A percentile compares a stretch with the other conserved stretches of the same genome.
Evolutionary conservation across 2,329 filamentous ascomycete genomes (phyloP).

Genomic region (Epichloe baconii): DNA sequence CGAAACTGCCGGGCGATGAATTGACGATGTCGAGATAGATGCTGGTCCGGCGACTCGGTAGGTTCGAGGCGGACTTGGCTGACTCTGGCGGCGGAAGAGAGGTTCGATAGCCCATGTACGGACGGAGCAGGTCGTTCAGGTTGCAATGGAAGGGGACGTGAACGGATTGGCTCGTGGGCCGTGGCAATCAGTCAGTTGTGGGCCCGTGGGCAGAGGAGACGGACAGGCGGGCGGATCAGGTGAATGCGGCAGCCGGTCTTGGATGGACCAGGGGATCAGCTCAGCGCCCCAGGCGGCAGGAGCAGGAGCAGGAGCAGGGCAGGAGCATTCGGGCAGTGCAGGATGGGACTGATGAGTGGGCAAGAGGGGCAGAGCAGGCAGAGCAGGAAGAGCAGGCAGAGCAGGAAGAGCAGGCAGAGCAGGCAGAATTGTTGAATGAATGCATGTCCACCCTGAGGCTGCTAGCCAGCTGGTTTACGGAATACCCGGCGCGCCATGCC

Average conservation of each 20-base stretch:
- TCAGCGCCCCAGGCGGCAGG: background rate
- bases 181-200: background rate
- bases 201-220: constrained; percentile 5
- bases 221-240: no score
- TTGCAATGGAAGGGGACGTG: background rate
- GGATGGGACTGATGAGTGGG: background rate
- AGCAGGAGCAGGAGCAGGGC: background rate
- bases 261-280: no score
- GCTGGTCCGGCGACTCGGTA: background rate
- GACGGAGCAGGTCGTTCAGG: background rate
- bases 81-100: background rate
- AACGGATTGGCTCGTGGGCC: constrained; percentile 4
- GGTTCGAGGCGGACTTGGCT: background rate
- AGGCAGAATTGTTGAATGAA: no score
- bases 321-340: background rate
- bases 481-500: no score
- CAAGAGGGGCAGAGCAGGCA: no score
- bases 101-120: background rate
- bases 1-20: background rate
- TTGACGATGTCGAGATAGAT: constrained; percentile 1
- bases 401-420: no score
- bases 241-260: no score
- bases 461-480: no score
- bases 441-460: no score
- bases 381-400: no score